phyloP scores from a whole-genome alignment of 192 early-diverging fungal genomes.

The Entomortierella parvispora region DNA sequence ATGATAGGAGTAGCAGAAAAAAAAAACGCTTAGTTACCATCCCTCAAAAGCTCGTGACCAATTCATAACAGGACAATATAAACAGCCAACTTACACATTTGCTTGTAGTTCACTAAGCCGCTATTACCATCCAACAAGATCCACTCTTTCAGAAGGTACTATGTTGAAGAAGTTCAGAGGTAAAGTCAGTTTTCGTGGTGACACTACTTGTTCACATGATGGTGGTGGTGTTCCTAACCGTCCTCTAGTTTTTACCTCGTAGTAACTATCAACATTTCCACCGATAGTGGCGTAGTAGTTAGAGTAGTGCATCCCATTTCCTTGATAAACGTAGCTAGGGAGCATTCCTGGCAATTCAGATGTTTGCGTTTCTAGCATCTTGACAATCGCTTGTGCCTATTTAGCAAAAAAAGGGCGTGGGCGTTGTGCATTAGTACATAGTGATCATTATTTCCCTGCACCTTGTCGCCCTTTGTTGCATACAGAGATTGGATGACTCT shows the following conservation, averaged over 20 bases:
- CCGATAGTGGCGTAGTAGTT: conserved; percentile 50
- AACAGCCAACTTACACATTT: conserved; percentile 48
- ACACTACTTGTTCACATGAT: too few relatives aligned
- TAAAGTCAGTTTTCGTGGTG: too few relatives aligned
- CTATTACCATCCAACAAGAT: conserved; percentile 52
- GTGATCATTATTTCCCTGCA: too few relatives aligned
- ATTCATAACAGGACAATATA: not conserved
- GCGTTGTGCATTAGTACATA: too few relatives aligned
- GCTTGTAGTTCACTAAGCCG: conserved; percentile 19
- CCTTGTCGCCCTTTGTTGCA: too few relatives aligned
- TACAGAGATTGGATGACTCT: too few relatives aligned
- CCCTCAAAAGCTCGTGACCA: conserved; percentile 1
- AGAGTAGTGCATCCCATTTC: conserved; percentile 5
- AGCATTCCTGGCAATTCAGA: conserved; percentile 35
- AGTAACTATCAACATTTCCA: conserved; percentile 66
- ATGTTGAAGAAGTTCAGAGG: not conserved
- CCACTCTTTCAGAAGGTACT: conserved; percentile 68
- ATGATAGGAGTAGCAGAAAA: not conserved
- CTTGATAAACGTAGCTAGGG: not conserved
- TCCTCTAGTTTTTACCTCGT: conserved; percentile 57
- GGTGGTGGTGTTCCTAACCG: too few relatives aligned
- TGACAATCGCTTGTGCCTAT: conserved; percentile 29
- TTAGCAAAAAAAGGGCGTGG: conserved; percentile 15
- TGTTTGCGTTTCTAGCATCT: conserved; percentile 13
- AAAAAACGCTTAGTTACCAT: too few relatives aligned